These are phyloP conservation scores for Penicillium psychrosexuale DNA, from an alignment of 2,329 filamentous ascomycete genomes.

Conservation along the genomic window DNA sequence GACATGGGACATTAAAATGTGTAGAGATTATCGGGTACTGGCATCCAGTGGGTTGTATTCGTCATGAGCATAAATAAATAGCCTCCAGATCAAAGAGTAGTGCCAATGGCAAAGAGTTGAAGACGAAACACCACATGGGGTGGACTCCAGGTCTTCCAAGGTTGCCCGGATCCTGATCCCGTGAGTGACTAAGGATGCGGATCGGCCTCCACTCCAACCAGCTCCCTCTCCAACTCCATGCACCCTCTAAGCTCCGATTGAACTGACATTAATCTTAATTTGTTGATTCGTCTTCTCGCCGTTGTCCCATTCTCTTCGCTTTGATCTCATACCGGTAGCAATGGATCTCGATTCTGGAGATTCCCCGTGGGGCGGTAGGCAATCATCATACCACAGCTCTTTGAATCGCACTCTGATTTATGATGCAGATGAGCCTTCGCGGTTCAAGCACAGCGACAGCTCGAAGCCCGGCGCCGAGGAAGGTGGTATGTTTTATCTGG, in stretches of 20 bases:
- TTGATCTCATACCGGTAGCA: conserved; percentile 1
- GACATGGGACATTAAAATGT: neutral
- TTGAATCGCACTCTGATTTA: conserved; percentile 24
- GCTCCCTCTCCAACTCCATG: conserved; percentile 14
- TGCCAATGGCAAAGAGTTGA: neutral
- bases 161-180: conserved; percentile 22
- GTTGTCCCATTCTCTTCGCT: neutral
- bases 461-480: conserved; percentile 31
- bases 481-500: conserved; percentile 26
- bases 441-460: conserved; percentile 32
- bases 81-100: neutral
- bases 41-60: neutral
- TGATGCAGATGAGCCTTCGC: conserved; percentile 46
- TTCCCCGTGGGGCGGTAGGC: conserved; percentile 50
- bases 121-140: conserved; percentile 1
- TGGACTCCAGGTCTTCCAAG: neutral
- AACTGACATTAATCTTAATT: conserved; percentile 5
- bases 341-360: conserved; percentile 47
- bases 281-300: neutral
- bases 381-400: conserved; percentile 26
- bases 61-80: neutral
- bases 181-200: conserved; percentile 28
- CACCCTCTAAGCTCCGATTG: conserved; percentile 8
- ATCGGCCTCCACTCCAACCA: conserved; percentile 24
- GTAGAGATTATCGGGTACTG: neutral